These are phyloP conservation scores for Colletotrichum plurivorum DNA, from an alignment of 2,329 filamentous ascomycete genomes.

Conservation along the genomic window DNA sequence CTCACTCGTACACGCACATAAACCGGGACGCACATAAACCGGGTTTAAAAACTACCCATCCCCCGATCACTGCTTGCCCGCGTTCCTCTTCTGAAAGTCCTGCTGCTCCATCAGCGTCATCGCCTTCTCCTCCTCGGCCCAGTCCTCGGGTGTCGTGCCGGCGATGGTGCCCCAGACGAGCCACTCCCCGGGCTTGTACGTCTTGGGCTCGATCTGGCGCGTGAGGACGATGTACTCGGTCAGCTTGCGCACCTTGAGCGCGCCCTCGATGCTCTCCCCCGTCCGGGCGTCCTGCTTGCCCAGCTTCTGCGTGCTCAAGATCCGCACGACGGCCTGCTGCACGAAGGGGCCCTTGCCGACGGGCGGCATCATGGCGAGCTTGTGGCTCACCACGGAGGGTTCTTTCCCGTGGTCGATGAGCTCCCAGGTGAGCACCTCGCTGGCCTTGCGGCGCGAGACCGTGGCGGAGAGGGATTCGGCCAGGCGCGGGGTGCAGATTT, in stretches of 20 bases:
- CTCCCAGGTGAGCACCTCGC: slow-evolving; percentile 66
- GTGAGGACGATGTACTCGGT: slow-evolving; percentile 77
- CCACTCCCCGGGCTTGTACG: slow-evolving; percentile 69
- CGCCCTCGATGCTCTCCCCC: slow-evolving; percentile 54
- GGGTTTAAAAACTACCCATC: not conserved
- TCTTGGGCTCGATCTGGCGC: slow-evolving; percentile 58
- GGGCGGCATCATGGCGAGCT: slow-evolving; percentile 61
- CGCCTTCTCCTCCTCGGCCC: slow-evolving; percentile 51
- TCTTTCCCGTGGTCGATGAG: slow-evolving; percentile 65
- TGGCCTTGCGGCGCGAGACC: slow-evolving; percentile 65
- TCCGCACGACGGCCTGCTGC: slow-evolving; percentile 73
- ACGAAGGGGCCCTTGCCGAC: slow-evolving; percentile 56
- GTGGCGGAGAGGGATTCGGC: slow-evolving; percentile 64
- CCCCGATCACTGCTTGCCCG: not conserved
- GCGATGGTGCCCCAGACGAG: slow-evolving; percentile 75
- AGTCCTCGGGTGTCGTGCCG: slow-evolving; percentile 64
- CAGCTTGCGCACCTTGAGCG: slow-evolving; percentile 66
- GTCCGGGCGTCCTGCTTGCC: slow-evolving; percentile 55
- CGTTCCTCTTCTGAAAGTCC: slow-evolving; percentile 21
- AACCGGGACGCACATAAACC: no score
- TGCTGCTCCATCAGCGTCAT: slow-evolving; percentile 48
- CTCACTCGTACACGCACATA: slow-evolving; percentile 33
- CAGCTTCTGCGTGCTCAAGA: slow-evolving; percentile 70
- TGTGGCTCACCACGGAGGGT: slow-evolving; percentile 69
- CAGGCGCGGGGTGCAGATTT: slow-evolving; percentile 69